Percentiles rank a stretch among this genome's conserved stretches.
These are phyloP conservation scores for Geotrichum restrictum DNA, from an alignment of 1,139 yeast genomes.

Conservation along the genomic window DNA sequence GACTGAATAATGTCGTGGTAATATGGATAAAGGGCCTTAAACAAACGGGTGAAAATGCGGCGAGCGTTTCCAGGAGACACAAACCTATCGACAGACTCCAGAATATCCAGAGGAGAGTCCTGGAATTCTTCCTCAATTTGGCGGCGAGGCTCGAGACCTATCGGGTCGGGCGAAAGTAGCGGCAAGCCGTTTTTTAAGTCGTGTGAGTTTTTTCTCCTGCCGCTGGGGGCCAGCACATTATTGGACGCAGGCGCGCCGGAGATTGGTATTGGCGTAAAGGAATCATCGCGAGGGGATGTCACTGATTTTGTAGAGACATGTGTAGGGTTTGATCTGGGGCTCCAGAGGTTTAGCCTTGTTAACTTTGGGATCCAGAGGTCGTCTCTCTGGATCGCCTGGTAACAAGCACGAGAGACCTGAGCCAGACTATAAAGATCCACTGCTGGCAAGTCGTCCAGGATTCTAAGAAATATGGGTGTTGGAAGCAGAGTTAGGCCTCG, in stretches of 20 bases:
- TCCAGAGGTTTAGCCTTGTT: slow-evolving; percentile 50
- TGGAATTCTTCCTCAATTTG: not conserved
- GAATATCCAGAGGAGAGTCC: slow-evolving; percentile 15
- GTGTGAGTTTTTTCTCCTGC: not conserved
- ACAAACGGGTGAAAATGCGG: slow-evolving; percentile 26
- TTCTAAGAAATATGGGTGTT: not conserved
- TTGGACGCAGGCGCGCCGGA: not conserved
- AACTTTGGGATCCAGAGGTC: slow-evolving; percentile 53
- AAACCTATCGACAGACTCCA: slow-evolving; percentile 2
- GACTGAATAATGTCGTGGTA: slow-evolving; percentile 32
- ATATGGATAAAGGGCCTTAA: slow-evolving; percentile 29
- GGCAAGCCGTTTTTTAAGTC: too few relatives aligned
- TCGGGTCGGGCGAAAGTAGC: slow-evolving; percentile 2
- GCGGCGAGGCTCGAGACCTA: not conserved
- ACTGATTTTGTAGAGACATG: too few relatives aligned
- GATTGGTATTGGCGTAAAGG: not conserved
- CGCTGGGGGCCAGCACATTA: not conserved
- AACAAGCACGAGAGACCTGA: slow-evolving; percentile 39
- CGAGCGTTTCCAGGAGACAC: slow-evolving; percentile 24
- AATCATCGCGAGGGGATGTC: too few relatives aligned
- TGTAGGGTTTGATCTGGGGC: slow-evolving; percentile 17
- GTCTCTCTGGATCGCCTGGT: slow-evolving; percentile 37
- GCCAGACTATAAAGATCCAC: slow-evolving; percentile 32
- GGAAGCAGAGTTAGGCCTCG: slow-evolving; percentile 6
- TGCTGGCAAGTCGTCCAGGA: slow-evolving; percentile 26